phyloP scores from a whole-genome alignment of 108 stramenopile genomes.

The Parmales sp. region DNA sequence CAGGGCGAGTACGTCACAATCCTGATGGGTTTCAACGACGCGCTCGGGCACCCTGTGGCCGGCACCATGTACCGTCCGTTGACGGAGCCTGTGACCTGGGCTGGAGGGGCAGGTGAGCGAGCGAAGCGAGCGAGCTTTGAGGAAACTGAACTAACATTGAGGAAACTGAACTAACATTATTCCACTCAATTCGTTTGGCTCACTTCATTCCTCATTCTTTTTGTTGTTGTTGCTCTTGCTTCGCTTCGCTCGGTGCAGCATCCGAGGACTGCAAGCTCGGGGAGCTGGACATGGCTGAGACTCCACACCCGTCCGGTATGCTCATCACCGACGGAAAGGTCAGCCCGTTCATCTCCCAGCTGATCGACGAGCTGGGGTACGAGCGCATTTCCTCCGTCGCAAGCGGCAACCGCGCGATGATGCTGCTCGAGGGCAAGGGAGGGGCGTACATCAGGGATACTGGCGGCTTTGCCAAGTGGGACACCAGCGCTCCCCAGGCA shows the following conservation, averaged over 20 bases:
- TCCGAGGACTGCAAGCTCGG: conserved; percentile 12
- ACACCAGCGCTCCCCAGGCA: conserved; percentile 27
- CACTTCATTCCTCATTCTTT: too few species aligned
- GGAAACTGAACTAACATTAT: too few species aligned
- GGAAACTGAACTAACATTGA: too few species aligned
- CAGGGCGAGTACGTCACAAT: conserved; percentile 28
- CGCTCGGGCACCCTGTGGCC: conserved; percentile 16
- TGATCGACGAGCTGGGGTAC: conserved; percentile 17
- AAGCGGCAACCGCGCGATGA: conserved; percentile 23
- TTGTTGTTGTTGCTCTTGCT: too few species aligned
- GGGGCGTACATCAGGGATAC: conserved; percentile 27
- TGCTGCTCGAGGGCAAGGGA: conserved; percentile 27
- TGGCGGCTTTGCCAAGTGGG: conserved; percentile 24
- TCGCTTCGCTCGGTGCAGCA: too few species aligned
- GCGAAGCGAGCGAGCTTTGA: too few species aligned
- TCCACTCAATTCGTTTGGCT: too few species aligned
- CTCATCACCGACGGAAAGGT: conserved; percentile 25
- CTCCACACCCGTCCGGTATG: conserved; percentile 15
- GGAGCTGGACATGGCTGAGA: conserved; percentile 1
- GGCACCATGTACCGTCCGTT: conserved; percentile 28
- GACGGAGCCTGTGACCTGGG: conserved; percentile 20
- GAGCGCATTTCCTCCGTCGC: conserved; percentile 7
- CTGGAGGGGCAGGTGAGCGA: too few species aligned
- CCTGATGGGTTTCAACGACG: conserved; percentile 22
- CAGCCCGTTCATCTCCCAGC: conserved; percentile 19